Evolutionary conservation across 371 early-diverging fungal species (phyloP).

Genomic region (Zopfochytrium polystomum): DNA sequence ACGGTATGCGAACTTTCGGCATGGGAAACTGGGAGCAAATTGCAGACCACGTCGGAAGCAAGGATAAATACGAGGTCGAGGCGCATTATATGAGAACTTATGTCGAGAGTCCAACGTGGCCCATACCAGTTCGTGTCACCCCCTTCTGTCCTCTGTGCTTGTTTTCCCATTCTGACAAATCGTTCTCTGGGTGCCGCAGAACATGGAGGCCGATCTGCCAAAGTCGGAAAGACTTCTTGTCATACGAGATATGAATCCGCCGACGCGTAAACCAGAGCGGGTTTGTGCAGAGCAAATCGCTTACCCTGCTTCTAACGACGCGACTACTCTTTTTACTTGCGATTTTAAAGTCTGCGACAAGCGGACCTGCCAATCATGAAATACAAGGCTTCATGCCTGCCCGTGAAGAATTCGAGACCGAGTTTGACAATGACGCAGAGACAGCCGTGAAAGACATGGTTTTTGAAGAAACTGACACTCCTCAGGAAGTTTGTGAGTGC

Average conservation of each 20-base stretch:
- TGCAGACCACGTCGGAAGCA: constrained; percentile 88
- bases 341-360: constrained; percentile 60
- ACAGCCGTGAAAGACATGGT: constrained; percentile 87
- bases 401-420: constrained; percentile 96
- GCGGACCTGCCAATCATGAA: constrained; percentile 92
- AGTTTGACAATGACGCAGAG: constrained; percentile 96
- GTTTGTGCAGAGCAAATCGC: no score
- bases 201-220: no score
- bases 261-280: constrained; percentile 19
- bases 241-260: constrained; percentile 25
- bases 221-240: no score
- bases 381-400: constrained; percentile 96
- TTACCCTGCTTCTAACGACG: not conserved
- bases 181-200: no score
- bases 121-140: constrained; percentile 61
- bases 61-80: constrained; percentile 82
- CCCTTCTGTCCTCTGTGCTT: no score
- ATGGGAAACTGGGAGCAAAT: constrained; percentile 98
- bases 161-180: no score
- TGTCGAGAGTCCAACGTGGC: constrained; percentile 71
- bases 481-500: constrained; percentile 74
- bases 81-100: constrained; percentile 88
- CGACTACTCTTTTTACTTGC: not conserved
- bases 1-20: constrained; percentile 88
- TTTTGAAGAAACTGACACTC: constrained; percentile 81